Evolutionary conservation across 495 filamentous ascomycete species (phyloP), one percentile per base, ranked within the genome.

Genomic region (Aspergillus nanangensis): DNA sequence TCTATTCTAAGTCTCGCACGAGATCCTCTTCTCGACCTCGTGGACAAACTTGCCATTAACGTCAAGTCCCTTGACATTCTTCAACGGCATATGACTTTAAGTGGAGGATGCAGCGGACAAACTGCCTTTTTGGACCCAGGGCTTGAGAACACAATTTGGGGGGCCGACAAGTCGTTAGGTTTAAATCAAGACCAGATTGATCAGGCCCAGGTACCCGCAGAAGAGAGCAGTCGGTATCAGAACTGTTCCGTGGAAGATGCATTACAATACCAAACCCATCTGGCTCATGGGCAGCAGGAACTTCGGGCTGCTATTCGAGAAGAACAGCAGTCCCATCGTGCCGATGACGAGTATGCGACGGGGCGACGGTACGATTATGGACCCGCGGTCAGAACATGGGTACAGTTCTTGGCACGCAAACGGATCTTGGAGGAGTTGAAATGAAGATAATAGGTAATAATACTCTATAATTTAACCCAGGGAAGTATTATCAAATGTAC

Each of bases 1-100:
- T 78, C 72, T 10, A 65, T 82, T 4, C 48, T 82, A 45, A 71
- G 75, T 44, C 51, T 84, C 23, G 72, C 70, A 10, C 70, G 67
- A 34, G 76, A 82, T 55, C 77, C 80, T 5, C 45, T 81, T 2
- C 49, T 59, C 11, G 61, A 56, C 21, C 65, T 73, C 10, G 51
- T 69, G 20, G 44, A 58, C 10, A 51, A 67, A 34, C 52, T 83
- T n/a, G 69, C 71, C 5, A 25, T 56, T 25, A 81, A 77, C 44
- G 61, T 82, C 15, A 68, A 61, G 37, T 46, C 53, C 18, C 49
- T 79, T 35, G 55, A 66, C 17, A 45, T 55, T 11, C 35, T 77
- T 11, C 57, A 68, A 25, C 41, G 48, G 20, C 65, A 60, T 13
- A 55, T 82, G 11, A 22, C 23, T 4, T 32, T 51, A n/a, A 10